Evolutionary conservation across 2,329 filamentous ascomycete genomes (phyloP).

Genomic region (Venturiaceae sp.): DNA sequence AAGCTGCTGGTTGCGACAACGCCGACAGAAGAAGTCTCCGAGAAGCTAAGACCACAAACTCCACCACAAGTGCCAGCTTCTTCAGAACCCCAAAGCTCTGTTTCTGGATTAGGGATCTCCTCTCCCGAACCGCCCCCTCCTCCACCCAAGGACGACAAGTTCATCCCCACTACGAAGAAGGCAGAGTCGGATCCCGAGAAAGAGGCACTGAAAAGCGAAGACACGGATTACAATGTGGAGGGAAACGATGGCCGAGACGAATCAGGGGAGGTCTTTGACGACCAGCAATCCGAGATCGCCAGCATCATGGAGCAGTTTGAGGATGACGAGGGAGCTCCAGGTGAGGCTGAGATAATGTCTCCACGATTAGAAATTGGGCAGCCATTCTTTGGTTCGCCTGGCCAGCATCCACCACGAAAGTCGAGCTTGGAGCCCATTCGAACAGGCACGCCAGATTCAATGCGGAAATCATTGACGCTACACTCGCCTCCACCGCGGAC

Average conservation of each 20-base stretch:
- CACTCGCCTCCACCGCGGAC: slow-evolving; percentile 21
- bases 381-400: slow-evolving; percentile 56
- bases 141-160: slow-evolving; percentile 41
- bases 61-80: not conserved
- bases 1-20: not conserved
- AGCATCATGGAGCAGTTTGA: slow-evolving; percentile 97
- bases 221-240: slow-evolving; percentile 14
- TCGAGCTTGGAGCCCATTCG: slow-evolving; percentile 74
- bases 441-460: slow-evolving; percentile 20
- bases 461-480: not conserved
- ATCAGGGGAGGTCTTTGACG: slow-evolving; percentile 32
- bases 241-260: slow-evolving; percentile 41
- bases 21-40: not conserved
- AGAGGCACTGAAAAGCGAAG: slow-evolving; percentile 4
- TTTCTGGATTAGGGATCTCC: not conserved
- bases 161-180: slow-evolving; percentile 38
- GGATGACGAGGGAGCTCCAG: slow-evolving; percentile 60
- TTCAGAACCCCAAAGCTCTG: not conserved
- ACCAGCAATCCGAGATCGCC: slow-evolving; percentile 79
- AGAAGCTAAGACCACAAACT: not conserved
- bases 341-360: slow-evolving; percentile 82
- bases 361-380: slow-evolving; percentile 75
- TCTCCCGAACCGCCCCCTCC: slow-evolving; percentile 31
- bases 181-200: slow-evolving; percentile 21
- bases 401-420: slow-evolving; percentile 68